Evolutionary conservation across 2,329 filamentous ascomycete species (phyloP).

Genomic region (Talaromyces atroroseus): DNA sequence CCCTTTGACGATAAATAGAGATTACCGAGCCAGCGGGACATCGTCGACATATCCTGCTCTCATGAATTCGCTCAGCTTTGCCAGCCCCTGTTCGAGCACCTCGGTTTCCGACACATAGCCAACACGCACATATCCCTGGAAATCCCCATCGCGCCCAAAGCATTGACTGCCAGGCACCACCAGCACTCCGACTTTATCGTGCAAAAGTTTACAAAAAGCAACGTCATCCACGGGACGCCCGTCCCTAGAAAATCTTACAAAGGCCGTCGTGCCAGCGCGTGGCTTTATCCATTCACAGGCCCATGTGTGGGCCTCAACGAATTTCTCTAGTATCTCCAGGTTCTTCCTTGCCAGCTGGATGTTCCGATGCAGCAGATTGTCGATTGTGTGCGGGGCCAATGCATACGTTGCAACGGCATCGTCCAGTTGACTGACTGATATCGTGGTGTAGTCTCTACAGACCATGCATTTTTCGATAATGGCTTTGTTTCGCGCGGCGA

Average conservation of each 20-base stretch:
- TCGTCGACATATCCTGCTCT: conserved; percentile 49
- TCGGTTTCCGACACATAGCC: conserved; percentile 70
- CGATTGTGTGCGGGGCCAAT: conserved; percentile 59
- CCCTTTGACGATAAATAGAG: neutral
- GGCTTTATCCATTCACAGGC: conserved; percentile 68
- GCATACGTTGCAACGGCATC: conserved; percentile 74
- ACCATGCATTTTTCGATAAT: conserved; percentile 60
- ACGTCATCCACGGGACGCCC: conserved; percentile 64
- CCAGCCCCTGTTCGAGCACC: conserved; percentile 61
- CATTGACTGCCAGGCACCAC: conserved; percentile 67
- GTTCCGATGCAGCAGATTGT: conserved; percentile 58
- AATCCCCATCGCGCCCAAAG: conserved; percentile 64
- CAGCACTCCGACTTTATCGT: conserved; percentile 66
- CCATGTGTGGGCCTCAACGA: conserved; percentile 59
- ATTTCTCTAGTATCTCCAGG: conserved; percentile 59
- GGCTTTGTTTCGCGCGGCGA: conserved; percentile 59
- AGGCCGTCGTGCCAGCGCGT: conserved; percentile 71
- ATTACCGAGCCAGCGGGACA: conserved; percentile 28
- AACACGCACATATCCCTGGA: conserved; percentile 69
- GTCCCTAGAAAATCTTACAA: conserved; percentile 62
- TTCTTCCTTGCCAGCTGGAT: conserved; percentile 64
- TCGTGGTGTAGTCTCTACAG: conserved; percentile 77
- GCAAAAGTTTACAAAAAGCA: conserved; percentile 63
- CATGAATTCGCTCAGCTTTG: conserved; percentile 51
- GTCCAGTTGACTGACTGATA: conserved; percentile 77